Evolutionary conservation across 192 early-diverging fungal species (phyloP).

Genomic region (Podila horticola): DNA sequence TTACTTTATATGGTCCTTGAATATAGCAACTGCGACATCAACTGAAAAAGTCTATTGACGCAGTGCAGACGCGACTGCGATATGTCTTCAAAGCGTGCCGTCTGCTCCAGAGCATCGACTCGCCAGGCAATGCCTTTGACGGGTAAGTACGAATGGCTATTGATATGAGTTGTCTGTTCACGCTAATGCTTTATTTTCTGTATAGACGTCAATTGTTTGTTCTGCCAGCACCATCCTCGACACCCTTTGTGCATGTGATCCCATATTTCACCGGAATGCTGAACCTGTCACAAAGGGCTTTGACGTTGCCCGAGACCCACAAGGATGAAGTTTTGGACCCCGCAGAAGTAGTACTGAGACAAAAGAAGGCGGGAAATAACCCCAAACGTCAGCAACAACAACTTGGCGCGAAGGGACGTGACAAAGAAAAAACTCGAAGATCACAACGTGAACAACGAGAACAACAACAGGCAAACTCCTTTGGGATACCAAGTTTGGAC

Average conservation of each 20-base stretch:
- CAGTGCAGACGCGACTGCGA: constrained; percentile 29
- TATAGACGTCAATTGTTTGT: constrained; percentile 46
- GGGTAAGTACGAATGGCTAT: background rate
- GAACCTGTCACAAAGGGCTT: background rate
- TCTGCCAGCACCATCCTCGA: constrained; percentile 37
- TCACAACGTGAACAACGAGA: constrained; percentile 1
- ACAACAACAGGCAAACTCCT: background rate
- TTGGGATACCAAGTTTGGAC: constrained; percentile 16
- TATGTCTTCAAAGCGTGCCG: constrained; percentile 39
- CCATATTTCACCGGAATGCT: constrained; percentile 22
- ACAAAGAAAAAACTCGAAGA: background rate
- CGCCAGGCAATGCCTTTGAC: constrained; percentile 21
- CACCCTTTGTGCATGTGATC: constrained; percentile 44
- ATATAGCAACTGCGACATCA: constrained; percentile 31
- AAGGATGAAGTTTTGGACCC: constrained; percentile 20
- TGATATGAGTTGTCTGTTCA: background rate
- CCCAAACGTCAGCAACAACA: too few species aligned
- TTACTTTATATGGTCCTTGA: background rate
- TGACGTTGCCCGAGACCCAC: background rate
- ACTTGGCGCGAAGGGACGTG: background rate
- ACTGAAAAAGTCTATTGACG: constrained; percentile 41
- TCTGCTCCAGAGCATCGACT: constrained; percentile 34
- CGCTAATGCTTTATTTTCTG: background rate
- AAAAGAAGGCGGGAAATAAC: background rate
- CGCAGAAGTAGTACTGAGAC: constrained; percentile 22